Base-by-base conservation (phyloP, 1,139 yeast genomes). In the Lodderomyces metapsilosis region DNA sequence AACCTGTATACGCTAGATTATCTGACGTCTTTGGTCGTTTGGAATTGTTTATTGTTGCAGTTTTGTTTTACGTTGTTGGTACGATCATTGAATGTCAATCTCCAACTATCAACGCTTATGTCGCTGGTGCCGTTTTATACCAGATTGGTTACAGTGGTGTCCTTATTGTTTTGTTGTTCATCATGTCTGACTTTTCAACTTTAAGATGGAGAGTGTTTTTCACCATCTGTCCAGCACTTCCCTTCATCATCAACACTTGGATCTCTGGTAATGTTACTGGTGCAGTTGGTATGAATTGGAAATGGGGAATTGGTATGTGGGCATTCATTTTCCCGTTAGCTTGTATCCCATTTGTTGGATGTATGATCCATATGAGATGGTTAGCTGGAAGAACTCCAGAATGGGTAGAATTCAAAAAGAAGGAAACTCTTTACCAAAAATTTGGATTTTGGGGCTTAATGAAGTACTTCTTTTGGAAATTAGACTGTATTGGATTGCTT, bases 241-340 rank as follows among this genome's bases (percentile, higher is more conserved):
- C 92, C 2, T 81, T 75, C 51, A 78, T 85, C 50, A 82, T 85
- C 59, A 85, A 83, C 57, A 82, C 92, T 13, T 85, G 92, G 92
- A 71, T 84, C 41, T 63, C 82, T 18, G 91, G 89, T 55, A 68
- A 80, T 49, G 65, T 84, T 37, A 64, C 77, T 10, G 51, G 38
- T 25, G 52, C 52, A n/a, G 52, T 59, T 33, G 54, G 53, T 24
- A 49, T 54, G n/a, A 33, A 43, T 7, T 61, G 67, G 57, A 48
- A 61, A 2, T 84, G 94, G 94, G 68, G 69, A 21, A 59, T 66
- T 38, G 68, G 66, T 20, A 66, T 68, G 61, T 68, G 69, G 69
- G 73, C 72, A 1, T 65, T 64, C 45, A 64, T 67, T 34, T 62
- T 66, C 56, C 73, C 73, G 15, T 54, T 66, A 37, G 54, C 66